Conservation (phyloP, 2,329 filamentous ascomycete genomes). For the Aspergillus jensenii region DNA sequence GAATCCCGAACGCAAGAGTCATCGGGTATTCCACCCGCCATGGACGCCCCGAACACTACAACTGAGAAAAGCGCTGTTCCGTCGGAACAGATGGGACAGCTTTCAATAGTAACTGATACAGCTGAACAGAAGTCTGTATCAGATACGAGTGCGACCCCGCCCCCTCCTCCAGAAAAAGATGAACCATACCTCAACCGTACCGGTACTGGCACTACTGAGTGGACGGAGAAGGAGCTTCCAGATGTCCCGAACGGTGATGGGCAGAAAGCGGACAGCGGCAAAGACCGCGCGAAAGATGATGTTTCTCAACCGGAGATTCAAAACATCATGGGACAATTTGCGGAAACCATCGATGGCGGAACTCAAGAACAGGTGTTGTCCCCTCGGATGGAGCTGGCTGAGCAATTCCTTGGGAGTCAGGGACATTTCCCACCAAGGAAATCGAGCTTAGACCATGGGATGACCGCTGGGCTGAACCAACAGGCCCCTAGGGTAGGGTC, state of each 20-base stretch:
- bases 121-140: conserved; percentile 18
- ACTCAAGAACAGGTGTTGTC: conserved; percentile 88
- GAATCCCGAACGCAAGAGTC: background rate
- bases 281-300: conserved; percentile 65
- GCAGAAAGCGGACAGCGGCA: conserved; percentile 47
- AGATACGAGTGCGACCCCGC: conserved; percentile 34
- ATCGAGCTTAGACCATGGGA: conserved; percentile 78
- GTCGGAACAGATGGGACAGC: conserved; percentile 28
- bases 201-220: conserved; percentile 30
- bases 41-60: conserved; percentile 13
- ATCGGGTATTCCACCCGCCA: conserved; percentile 4
- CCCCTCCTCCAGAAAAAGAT: conserved; percentile 53
- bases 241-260: conserved; percentile 32
- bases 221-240: conserved; percentile 41
- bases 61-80: conserved; percentile 23
- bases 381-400: conserved; percentile 77
- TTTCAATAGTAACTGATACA: conserved; percentile 31
- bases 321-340: conserved; percentile 96
- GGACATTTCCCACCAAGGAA: conserved; percentile 75
- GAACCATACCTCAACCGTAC: conserved; percentile 51
- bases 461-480: conserved; percentile 36
- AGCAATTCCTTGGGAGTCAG: conserved; percentile 68
- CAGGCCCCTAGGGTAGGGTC: conserved; percentile 21
- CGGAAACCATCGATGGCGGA: conserved; percentile 69
- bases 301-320: conserved; percentile 84